These are phyloP conservation scores for Trichothecium sympodiale DNA, from an alignment of 2,329 filamentous ascomycete genomes.

Conservation along the genomic window DNA sequence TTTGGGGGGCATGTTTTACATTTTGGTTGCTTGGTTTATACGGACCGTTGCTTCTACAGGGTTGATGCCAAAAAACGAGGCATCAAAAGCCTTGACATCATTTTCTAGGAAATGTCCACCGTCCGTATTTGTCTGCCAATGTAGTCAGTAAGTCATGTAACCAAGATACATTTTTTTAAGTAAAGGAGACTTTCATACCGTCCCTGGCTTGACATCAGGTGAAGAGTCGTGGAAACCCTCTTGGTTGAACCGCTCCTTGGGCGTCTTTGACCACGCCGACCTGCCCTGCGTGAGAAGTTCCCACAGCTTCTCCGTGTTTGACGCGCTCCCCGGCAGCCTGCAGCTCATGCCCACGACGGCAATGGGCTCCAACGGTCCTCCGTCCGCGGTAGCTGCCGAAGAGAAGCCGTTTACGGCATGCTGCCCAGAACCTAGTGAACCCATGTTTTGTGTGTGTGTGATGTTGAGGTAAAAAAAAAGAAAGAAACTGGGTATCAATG, in stretches of 20 bases:
- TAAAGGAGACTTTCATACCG: background rate
- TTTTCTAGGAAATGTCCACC: slow-evolving; percentile 2
- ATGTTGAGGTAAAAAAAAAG: background rate
- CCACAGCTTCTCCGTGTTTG: slow-evolving; percentile 2
- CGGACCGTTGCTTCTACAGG: slow-evolving; percentile 2
- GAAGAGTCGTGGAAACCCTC: slow-evolving; percentile 1
- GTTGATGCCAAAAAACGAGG: slow-evolving; percentile 2
- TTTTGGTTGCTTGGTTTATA: background rate
- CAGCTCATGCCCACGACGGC: slow-evolving; percentile 4
- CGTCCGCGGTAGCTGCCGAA: background rate
- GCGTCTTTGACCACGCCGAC: slow-evolving; percentile 3
- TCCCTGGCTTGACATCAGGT: background rate
- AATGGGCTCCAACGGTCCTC: slow-evolving; percentile 1
- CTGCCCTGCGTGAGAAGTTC: slow-evolving; percentile 3
- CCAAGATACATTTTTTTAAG: background rate
- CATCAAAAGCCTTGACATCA: slow-evolving; percentile 3
- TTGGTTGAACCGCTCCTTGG: slow-evolving; percentile 3
- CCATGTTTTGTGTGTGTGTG: slow-evolving; percentile 1
- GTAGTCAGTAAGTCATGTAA: background rate
- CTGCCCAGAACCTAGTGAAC: slow-evolving; percentile 4
- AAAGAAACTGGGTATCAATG: background rate
- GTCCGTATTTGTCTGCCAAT: slow-evolving; percentile 1
- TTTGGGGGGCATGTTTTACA: too few species aligned
- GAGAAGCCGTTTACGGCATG: background rate
- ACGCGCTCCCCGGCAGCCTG: slow-evolving; percentile 2